Evolutionary conservation across 2,329 filamentous ascomycete species (phyloP), one percentile per base, ranked within the genome.

Genomic region (Talaromyces sp.): DNA sequence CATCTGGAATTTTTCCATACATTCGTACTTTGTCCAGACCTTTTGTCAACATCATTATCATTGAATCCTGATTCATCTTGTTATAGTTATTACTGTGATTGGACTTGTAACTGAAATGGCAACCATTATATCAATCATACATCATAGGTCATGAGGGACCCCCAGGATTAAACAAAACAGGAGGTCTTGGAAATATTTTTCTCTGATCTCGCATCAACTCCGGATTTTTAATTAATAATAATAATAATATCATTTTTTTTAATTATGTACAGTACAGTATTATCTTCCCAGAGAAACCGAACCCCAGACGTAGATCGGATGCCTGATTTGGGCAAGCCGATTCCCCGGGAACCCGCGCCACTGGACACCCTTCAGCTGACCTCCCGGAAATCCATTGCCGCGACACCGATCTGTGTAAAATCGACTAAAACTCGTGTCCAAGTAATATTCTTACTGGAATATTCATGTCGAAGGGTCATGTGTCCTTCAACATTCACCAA

Each of bases 281-380:
- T 37, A 17, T 37, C 16, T 19, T 19, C 10, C 16, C 9, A n/a
- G n/a, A n/a, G n/a, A n/a, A n/a, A n/a, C 24, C 24, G 9, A 35
- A 30, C 14, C 35, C 40, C 20, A 43, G 20, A n/a, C 11, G n/a
- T 27, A 49, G 57, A 57, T 57, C 57, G 57, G 57, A 52, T 58
- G 41, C 35, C 57, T 49, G 7, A 5, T 52, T 56, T 53, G 48
- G 57, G 57, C 5, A 60, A 60, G 52, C 57, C 57, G 57, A 55
- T 55, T 37, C 48, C 43, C 54, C 47, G 35, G 46, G 49, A 33
- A 37, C 37, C 35, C 19, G 42, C 52, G 41, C 48, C 52, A 54
- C 48, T 41, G 20, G 35, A 24, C n/a, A 22, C 41, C 14, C 29
- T 44, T 55, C 52, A 55, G 44, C 40, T 55, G 51, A 52, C 49